Base-by-base conservation (phyloP, 2,329 filamentous ascomycete species). In the Aurifilum marmelostoma region DNA sequence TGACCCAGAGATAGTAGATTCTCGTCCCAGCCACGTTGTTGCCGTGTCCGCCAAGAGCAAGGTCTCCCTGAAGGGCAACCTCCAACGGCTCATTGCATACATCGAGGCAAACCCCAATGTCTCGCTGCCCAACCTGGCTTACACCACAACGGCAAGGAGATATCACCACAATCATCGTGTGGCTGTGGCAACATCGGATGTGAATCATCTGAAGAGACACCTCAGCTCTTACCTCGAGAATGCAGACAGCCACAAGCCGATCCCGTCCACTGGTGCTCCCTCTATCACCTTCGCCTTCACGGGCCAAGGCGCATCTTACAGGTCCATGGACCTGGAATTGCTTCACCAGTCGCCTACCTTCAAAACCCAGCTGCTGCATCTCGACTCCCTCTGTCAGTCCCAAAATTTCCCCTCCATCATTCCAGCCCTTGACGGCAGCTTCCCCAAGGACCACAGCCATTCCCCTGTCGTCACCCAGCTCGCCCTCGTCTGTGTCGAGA, bases 141-240 rank as follows among this genome's bases (percentile, higher is more conserved):
- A 89, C 74, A 87, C 86, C 0, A 83, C 83, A 2, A 87, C 85
- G 3, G 86, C 86, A 7, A 78, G 84, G 0, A 76, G 81, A 1
- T 74, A 75, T 7, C 81, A 83, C 60, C 71, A 75, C 65, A 70
- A 70, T 66, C 66, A 77, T 62, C 74, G 80, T 16, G 72, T 80
- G 72, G 73, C 75, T 7, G 71, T 74, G 0, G 64, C 73, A 3
- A 73, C 72, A 9, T 74, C 76, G 1, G 64, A 71, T 16, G 70
- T 76, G 34, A 68, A 71, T 3, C 72, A 75, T 39, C 61, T 78
- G 3, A 71, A 72, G 58, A 69, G 74, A 39, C 73, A 75, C 43
- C 71, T 76, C 3, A 63, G 54, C 16, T 65, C 67, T 16, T 29
- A 50, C 21, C 62, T 71, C 14, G 27, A 68, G 21, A 63, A 72